Percentiles rank a stretch among this genome's conserved stretches.
Conservation (phyloP, 495 filamentous ascomycete genomes). For the Podospora bellae-mahoneyi region DNA sequence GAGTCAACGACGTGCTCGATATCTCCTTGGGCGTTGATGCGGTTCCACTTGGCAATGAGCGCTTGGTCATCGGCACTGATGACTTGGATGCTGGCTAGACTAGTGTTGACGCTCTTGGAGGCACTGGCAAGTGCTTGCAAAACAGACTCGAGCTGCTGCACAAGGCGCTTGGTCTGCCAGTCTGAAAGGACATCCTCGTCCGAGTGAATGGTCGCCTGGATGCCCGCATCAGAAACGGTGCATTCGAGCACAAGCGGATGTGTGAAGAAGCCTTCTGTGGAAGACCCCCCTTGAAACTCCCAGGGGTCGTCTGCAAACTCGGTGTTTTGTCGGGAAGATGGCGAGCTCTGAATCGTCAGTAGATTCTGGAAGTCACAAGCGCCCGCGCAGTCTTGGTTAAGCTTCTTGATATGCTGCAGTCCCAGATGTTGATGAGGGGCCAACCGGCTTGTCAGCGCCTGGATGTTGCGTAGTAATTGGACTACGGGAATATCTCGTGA, state of each 20-base stretch:
- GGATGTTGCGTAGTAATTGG: conserved; percentile 29
- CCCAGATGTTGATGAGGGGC: conserved; percentile 46
- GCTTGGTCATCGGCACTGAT: conserved; percentile 23
- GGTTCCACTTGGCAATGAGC: conserved; percentile 24
- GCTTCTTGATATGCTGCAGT: conserved; percentile 40
- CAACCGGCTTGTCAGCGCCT: conserved; percentile 35
- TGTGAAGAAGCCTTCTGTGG: conserved; percentile 28
- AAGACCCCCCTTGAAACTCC: conserved; percentile 24
- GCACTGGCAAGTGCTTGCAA: conserved; percentile 18
- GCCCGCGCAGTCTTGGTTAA: conserved; percentile 28
- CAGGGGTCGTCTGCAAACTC: not conserved
- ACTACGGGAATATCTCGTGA: conserved; percentile 11
- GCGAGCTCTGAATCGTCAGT: conserved; percentile 37
- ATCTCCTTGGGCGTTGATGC: not conserved
- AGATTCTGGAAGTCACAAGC: conserved; percentile 42
- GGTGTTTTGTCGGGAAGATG: not conserved
- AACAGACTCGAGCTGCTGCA: conserved; percentile 26
- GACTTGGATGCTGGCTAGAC: conserved; percentile 19
- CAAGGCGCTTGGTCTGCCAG: conserved; percentile 26
- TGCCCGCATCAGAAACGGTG: conserved; percentile 9
- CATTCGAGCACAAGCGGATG: conserved; percentile 31
- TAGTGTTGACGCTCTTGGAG: conserved; percentile 2
- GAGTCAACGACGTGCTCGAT: conserved; percentile 18
- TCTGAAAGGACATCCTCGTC: conserved; percentile 24
- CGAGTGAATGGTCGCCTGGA: conserved; percentile 25